Evolutionary conservation across 164 flowering plant genomes (phyloP), one percentile per base, ranked within the genome.

Genomic region (Platanus orientalis): DNA sequence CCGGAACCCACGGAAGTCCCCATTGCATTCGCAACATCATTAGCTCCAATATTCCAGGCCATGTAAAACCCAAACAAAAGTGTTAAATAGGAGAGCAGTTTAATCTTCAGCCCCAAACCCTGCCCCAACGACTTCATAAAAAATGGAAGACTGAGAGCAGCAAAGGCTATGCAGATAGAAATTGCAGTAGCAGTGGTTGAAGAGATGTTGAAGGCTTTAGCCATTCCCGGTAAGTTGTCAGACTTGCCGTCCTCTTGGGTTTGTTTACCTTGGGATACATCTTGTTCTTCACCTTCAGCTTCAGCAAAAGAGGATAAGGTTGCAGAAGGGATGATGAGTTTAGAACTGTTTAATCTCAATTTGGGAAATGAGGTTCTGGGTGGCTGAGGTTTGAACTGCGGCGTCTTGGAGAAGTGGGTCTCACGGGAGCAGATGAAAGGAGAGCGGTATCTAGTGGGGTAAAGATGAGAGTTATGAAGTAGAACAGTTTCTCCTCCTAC

Each of bases 21-120:
- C 97, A 90, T 90, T 24, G 98, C 98, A 71, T 93, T 93, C 12
- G 98, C 98, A 53, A 93, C 98, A 63, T 93, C 98, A 52, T 93
- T 93, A 12, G 98, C 98, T 30, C 98, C 98, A 40, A 93, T 93
- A 53, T 93, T 93, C 98, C 98, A 90, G 14, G 98, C 98, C 98
- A 93, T 93, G 75, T 85, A 93, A 61, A 90, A 88, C 4, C 98
- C 98, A 26, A 79, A 83, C 69, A 93, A 60, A 48, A 93, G 72
- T 0, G 97, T 88, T 0, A 67, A 76, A 52, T 93, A 90, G 0
- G 98, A 85, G 42, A 95, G 61, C 26, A 75, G 13, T 64, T 81
- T 82, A 24, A 76, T 85, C 87, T 85, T 91, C 66, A 88, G 45
- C 7, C 68, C 79, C 76, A 85, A 3, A 0, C 85, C 91, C 29